A percentile compares a stretch with the other conserved stretches of the same genome.
These are phyloP conservation scores for Podaxis carcinomalis DNA, from an alignment of 768 basidiomycete species.

Conservation along the genomic window DNA sequence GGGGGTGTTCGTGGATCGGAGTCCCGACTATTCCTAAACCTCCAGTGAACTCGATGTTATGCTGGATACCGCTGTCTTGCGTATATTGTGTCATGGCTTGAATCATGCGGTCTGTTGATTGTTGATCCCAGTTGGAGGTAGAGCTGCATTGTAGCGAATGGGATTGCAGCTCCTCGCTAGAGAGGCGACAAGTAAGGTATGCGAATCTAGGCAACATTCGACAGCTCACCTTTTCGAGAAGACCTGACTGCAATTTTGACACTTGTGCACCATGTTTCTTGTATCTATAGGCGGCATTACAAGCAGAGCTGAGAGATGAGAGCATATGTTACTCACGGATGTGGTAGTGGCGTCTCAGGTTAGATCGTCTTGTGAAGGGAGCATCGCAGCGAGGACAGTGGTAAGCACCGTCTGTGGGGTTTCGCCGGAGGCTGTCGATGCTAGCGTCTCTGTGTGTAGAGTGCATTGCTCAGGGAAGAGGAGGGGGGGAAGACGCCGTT, in stretches of 20 bases:
- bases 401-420: slow-evolving; percentile 29
- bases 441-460: slow-evolving; percentile 9
- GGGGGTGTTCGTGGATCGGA: slow-evolving; percentile 8
- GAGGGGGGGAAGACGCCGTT: not conserved
- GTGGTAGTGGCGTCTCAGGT: slow-evolving; percentile 30
- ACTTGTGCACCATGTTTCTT: slow-evolving; percentile 21
- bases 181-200: not conserved
- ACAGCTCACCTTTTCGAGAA: slow-evolving; percentile 19
- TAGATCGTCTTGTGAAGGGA: slow-evolving; percentile 32
- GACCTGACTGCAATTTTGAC: slow-evolving; percentile 21
- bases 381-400: slow-evolving; percentile 32
- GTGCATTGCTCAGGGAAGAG: not conserved
- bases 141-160: slow-evolving; percentile 11
- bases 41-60: slow-evolving; percentile 10
- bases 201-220: not conserved
- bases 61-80: slow-evolving; percentile 1
- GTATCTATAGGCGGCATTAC: slow-evolving; percentile 18
- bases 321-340: slow-evolving; percentile 23
- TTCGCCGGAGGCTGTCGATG: slow-evolving; percentile 29
- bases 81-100: slow-evolving; percentile 9
- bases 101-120: slow-evolving; percentile 6
- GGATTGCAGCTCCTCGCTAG: slow-evolving; percentile 12
- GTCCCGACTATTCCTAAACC: slow-evolving; percentile 9
- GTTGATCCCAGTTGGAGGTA: slow-evolving; percentile 6
- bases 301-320: slow-evolving; percentile 9